A percentile compares a stretch with the other conserved stretches of the same genome.
phyloP scores from a whole-genome alignment of 2,329 filamentous ascomycete species.

The Xylariaceae sp. region DNA sequence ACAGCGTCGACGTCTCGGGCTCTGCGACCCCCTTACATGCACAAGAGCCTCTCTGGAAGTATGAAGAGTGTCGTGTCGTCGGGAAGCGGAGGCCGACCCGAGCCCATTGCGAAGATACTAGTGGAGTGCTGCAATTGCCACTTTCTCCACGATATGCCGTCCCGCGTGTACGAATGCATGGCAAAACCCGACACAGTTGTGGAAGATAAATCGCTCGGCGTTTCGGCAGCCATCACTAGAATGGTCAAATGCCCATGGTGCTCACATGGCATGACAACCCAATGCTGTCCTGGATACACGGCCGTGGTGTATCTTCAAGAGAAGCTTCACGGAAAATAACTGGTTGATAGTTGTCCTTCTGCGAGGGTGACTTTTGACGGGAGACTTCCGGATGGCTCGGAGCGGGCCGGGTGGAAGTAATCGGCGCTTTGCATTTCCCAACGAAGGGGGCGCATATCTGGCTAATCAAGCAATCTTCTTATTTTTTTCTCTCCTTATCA shows the following conservation, averaged over 20 bases:
- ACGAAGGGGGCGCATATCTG: neutral
- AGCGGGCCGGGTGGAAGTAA: neutral
- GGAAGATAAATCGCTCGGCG: slow-evolving; percentile 46
- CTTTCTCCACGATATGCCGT: slow-evolving; percentile 62
- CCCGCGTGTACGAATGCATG: slow-evolving; percentile 60
- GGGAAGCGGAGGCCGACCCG: slow-evolving; percentile 22
- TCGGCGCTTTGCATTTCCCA: neutral
- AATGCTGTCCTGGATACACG: slow-evolving; percentile 64
- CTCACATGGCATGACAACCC: slow-evolving; percentile 61
- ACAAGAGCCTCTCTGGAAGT: slow-evolving; percentile 25
- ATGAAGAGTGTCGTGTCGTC: slow-evolving; percentile 19
- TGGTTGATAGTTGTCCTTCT: neutral
- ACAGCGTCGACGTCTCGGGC: slow-evolving; percentile 23
- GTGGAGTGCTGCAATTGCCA: slow-evolving; percentile 61
- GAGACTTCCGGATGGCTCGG: neutral
- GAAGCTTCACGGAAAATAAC: slow-evolving; percentile 44
- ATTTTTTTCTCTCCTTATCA: neutral
- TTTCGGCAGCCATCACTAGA: slow-evolving; percentile 53
- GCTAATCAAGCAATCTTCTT: neutral
- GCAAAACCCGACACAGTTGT: slow-evolving; percentile 52
- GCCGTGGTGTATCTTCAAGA: slow-evolving; percentile 63
- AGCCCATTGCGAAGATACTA: slow-evolving; percentile 56
- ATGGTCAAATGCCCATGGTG: slow-evolving; percentile 68
- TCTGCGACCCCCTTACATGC: slow-evolving; percentile 27
- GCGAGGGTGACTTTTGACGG: neutral